A percentile compares a stretch with the other conserved stretches of the same genome.
Evolutionary conservation across 2,329 filamentous ascomycete species (phyloP).

Genomic region (Aureobasidium musti): DNA sequence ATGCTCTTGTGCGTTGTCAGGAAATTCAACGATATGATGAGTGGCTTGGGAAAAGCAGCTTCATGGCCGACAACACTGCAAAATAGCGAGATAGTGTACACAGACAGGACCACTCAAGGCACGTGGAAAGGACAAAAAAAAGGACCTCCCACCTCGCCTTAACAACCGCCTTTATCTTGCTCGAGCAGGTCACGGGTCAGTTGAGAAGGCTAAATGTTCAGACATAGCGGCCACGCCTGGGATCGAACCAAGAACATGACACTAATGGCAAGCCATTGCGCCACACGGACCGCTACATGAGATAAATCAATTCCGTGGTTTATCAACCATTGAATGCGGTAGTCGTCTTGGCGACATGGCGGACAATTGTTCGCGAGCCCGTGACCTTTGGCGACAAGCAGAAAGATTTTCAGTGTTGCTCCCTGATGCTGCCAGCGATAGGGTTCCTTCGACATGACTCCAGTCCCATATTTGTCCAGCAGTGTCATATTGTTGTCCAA

Average conservation of each 20-base stretch:
- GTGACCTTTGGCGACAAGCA: neutral
- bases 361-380: neutral
- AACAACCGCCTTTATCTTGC: neutral
- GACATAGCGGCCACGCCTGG: conserved; percentile 3
- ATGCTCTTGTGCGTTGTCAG: neutral
- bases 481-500: neutral
- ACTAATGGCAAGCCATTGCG: neutral
- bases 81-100: neutral
- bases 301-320: neutral
- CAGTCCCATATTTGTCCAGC: neutral
- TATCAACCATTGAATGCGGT: neutral
- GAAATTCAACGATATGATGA: neutral
- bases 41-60: neutral
- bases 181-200: neutral
- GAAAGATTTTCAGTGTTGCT: too few species aligned
- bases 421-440: neutral
- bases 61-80: neutral
- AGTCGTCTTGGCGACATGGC: neutral
- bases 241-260: conserved; percentile 14
- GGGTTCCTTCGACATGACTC: neutral
- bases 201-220: conserved; percentile 1
- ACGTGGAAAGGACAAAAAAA: neutral
- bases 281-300: conserved; percentile 17
- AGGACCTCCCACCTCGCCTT: neutral
- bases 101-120: too few species aligned